phyloP scores from a whole-genome alignment of 805 yeast genomes.

The Saccharomycopsis sp. region DNA sequence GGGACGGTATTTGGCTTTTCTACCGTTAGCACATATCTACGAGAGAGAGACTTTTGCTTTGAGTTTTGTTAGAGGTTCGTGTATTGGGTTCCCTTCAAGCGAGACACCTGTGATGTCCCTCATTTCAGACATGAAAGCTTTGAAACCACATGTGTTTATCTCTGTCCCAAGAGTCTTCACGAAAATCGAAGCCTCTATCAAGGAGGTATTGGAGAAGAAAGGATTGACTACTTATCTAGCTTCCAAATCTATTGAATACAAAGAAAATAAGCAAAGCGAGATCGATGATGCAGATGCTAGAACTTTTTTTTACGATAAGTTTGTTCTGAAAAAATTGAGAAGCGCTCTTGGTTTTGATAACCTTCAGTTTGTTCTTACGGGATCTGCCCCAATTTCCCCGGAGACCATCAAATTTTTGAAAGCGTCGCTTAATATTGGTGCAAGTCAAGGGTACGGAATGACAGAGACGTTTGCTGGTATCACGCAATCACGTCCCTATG shows the following conservation, averaged over 20 bases:
- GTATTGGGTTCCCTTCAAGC: constrained; percentile 40
- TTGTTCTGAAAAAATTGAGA: constrained; percentile 31
- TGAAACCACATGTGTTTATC: constrained; percentile 40
- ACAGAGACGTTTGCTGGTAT: constrained; percentile 49
- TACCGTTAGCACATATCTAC: constrained; percentile 50
- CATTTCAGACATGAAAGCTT: constrained; percentile 41
- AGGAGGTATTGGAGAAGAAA: constrained; percentile 32
- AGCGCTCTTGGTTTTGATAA: constrained; percentile 35
- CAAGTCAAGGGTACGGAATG: constrained; percentile 47
- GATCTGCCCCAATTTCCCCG: constrained; percentile 57
- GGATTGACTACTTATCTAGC: constrained; percentile 6
- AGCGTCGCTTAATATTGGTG: constrained; percentile 42
- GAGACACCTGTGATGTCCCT: constrained; percentile 37
- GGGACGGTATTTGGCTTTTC: constrained; percentile 33
- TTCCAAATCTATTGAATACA: constrained; percentile 9
- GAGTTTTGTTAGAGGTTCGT: constrained; percentile 32
- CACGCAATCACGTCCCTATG: constrained; percentile 31
- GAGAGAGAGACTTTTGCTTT: constrained; percentile 37
- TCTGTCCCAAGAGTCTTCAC: constrained; percentile 52
- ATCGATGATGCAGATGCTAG: constrained; percentile 18
- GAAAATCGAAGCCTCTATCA: constrained; percentile 43
- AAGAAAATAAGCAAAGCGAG: constrained; percentile 15
- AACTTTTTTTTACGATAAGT: constrained; percentile 28
- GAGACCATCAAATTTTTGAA: constrained; percentile 48
- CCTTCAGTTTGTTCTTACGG: constrained; percentile 29